These are phyloP conservation scores for Lactarius trivialis DNA, from an alignment of 768 basidiomycete species.

Conservation along the genomic window DNA sequence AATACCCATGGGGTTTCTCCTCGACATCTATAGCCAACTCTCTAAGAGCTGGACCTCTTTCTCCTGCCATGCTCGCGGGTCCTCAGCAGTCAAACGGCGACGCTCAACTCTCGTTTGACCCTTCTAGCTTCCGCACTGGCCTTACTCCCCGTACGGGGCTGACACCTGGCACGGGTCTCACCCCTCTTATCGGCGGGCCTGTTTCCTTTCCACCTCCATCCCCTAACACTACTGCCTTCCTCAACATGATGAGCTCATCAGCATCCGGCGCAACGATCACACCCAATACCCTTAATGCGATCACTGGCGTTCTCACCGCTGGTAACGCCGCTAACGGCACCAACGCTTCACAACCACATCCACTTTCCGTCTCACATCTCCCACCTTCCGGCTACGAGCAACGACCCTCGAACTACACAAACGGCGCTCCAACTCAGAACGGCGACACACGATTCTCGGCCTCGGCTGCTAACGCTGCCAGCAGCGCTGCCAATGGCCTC, in stretches of 20 bases:
- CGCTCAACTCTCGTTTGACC: conserved; percentile 54
- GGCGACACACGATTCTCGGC: conserved; percentile 28
- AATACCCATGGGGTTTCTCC: conserved; percentile 55
- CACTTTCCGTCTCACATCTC: conserved; percentile 32
- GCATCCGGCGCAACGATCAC: conserved; percentile 46
- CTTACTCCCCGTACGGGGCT: conserved; percentile 84
- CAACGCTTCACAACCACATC: conserved; percentile 49
- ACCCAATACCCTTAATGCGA: conserved; percentile 64
- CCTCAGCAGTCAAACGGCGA: conserved; percentile 48
- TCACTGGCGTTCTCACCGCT: conserved; percentile 68
- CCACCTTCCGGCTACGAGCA: conserved; percentile 22
- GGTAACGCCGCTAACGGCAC: conserved; percentile 46
- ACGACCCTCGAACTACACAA: conserved; percentile 21
- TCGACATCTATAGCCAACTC: conserved; percentile 58
- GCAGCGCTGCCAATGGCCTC: conserved; percentile 80
- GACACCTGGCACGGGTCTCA: conserved; percentile 79
- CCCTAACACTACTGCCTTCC: conserved; percentile 87
- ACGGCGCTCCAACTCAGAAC: conserved; percentile 11
- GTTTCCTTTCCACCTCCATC: conserved; percentile 75
- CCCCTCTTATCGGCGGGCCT: conserved; percentile 70
- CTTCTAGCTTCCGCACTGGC: conserved; percentile 70
- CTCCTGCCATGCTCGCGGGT: conserved; percentile 92
- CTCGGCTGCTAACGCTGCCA: conserved; percentile 52
- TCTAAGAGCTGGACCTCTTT: conserved; percentile 87
- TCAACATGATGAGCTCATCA: conserved; percentile 72